phyloP scores from a whole-genome alignment of 345 rosid species.

The Odontarrhena argentea region DNA sequence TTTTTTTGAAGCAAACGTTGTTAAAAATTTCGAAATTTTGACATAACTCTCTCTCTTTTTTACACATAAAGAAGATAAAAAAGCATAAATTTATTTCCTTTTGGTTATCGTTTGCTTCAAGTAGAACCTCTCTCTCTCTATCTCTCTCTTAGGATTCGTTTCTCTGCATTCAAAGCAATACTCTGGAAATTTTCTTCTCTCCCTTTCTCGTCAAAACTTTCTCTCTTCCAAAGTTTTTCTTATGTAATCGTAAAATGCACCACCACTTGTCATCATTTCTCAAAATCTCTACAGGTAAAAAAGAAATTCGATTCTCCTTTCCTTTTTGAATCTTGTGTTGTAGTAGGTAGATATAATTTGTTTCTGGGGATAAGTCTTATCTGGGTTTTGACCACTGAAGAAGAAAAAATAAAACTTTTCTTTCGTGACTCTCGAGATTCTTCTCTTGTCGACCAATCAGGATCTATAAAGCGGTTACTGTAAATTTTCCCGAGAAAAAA shows the following conservation, averaged over 20 bases:
- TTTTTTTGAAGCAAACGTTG: conserved; percentile 12
- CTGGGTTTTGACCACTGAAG: not conserved
- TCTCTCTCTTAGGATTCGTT: conserved; percentile 37
- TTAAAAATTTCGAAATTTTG: conserved; percentile 5
- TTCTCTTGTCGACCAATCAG: conserved; percentile 1
- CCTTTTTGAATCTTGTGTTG: not conserved
- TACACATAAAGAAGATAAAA: not conserved
- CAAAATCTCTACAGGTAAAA: conserved; percentile 19
- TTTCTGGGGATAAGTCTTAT: conserved; percentile 4
- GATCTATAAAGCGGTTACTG: no score
- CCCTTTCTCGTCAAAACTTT: conserved; percentile 24
- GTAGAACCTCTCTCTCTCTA: conserved; percentile 27
- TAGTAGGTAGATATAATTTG: conserved; percentile 25
- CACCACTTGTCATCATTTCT: not conserved
- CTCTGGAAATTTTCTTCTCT: conserved; percentile 3
- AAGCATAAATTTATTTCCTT: not conserved
- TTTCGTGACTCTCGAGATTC: conserved; percentile 14
- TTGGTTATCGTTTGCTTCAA: conserved; percentile 30
- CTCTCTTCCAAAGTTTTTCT: conserved; percentile 16
- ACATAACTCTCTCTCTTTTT: not conserved
- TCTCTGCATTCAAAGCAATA: conserved; percentile 44
- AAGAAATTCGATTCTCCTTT: not conserved
- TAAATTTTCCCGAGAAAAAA: no score
- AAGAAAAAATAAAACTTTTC: conserved; percentile 22
- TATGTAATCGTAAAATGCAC: conserved; percentile 19